Percentiles rank a stretch among this genome's conserved stretches.
These are phyloP conservation scores for Citrus medica DNA, from an alignment of 345 rosid genomes.

Conservation along the genomic window DNA sequence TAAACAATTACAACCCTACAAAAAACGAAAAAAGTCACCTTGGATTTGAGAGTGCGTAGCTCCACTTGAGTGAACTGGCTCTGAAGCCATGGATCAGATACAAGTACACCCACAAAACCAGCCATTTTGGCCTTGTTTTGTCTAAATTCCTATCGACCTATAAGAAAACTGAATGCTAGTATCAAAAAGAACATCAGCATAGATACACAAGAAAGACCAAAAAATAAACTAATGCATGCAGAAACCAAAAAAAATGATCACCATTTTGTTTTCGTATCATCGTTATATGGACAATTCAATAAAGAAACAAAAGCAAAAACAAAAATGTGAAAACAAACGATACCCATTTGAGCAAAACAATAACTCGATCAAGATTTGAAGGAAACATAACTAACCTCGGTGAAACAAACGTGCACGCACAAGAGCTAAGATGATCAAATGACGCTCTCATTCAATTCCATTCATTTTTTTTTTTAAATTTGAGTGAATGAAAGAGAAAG, in stretches of 20 bases:
- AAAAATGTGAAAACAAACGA: not conserved
- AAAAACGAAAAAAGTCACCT: slow-evolving; percentile 36
- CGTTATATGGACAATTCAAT: not conserved
- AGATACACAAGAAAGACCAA: not conserved
- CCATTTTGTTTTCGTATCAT: not conserved
- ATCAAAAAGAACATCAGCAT: not conserved
- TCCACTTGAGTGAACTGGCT: slow-evolving; percentile 99
- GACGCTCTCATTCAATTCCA: not conserved
- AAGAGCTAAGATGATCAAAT: not conserved
- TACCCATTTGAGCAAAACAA: not conserved
- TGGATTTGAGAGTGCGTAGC: slow-evolving; percentile 88
- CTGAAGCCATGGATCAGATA: slow-evolving; percentile 97
- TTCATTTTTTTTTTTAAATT: not conserved
- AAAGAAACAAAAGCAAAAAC: not conserved
- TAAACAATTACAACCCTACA: not conserved
- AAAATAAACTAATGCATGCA: slow-evolving; percentile 12
- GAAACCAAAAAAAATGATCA: not conserved
- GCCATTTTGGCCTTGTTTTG: slow-evolving; percentile 48
- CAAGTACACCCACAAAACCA: slow-evolving; percentile 82
- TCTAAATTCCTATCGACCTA: slow-evolving; percentile 8
- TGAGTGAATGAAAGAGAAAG: not conserved
- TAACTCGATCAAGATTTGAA: not conserved
- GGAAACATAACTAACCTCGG: not conserved
- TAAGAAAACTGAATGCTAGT: not conserved
- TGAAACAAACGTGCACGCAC: not conserved